Conservation (phyloP, 805 yeast species). For the Yarrowia sp. region DNA sequence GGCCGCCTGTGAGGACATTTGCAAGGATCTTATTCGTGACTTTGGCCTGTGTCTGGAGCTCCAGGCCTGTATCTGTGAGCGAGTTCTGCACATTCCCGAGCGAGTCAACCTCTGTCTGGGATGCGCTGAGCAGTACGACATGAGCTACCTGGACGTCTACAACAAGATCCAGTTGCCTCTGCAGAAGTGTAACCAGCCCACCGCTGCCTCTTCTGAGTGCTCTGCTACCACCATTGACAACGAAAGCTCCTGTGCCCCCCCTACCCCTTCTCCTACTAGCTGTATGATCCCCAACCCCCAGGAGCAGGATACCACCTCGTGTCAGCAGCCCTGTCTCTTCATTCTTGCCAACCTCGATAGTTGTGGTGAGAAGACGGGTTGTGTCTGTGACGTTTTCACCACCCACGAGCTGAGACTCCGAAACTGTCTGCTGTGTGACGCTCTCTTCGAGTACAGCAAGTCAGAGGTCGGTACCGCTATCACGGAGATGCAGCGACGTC, state of each 20-base stretch:
- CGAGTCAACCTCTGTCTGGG: constrained; percentile 1
- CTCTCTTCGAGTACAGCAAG: not conserved
- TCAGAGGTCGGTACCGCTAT: not conserved
- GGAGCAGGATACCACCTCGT: not conserved
- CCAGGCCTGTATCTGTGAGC: not conserved
- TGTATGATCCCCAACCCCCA: not conserved
- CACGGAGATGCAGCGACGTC: not conserved
- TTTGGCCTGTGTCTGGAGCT: not conserved
- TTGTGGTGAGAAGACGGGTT: not conserved
- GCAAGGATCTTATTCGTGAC: not conserved
- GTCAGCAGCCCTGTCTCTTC: not conserved
- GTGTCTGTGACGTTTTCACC: not conserved
- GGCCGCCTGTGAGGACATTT: not conserved
- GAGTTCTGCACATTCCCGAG: not conserved
- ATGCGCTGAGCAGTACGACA: not conserved
- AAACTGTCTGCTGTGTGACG: not conserved
- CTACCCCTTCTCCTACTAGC: not conserved
- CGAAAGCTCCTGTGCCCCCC: constrained; percentile 2
- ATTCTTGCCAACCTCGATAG: not conserved
- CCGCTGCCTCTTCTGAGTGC: not conserved
- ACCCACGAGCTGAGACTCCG: not conserved
- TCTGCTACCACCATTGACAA: not conserved
- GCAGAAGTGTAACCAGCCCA: not conserved
- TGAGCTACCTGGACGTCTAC: not conserved
- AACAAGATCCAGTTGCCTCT: not conserved